Conservation (phyloP, 108 stramenopile genomes). For the Cylindrotheca fusiformis region DNA sequence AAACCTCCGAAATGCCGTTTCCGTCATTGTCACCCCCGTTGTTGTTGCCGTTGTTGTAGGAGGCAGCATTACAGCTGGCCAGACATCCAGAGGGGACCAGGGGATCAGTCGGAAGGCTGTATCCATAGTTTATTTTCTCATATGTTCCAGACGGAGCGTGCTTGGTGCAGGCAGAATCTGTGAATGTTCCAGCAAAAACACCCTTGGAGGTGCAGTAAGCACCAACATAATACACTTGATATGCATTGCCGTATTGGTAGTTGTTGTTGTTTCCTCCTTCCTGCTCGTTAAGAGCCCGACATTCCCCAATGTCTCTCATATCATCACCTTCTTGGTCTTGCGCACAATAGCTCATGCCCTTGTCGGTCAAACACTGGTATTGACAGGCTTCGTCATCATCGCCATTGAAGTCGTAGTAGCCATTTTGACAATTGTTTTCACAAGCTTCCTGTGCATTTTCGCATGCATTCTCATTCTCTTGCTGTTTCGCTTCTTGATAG, state of each 20-base stretch:
- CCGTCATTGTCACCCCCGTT: constrained; percentile 10
- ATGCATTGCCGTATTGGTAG: constrained; percentile 35
- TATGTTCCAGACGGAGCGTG: constrained; percentile 53
- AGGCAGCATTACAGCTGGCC: constrained; percentile 36
- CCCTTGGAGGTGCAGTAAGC: constrained; percentile 68
- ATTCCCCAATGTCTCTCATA: constrained; percentile 41
- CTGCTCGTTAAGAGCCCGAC: constrained; percentile 30
- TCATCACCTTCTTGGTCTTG: constrained; percentile 30
- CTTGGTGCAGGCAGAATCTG: constrained; percentile 65
- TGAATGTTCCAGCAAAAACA: constrained; percentile 63
- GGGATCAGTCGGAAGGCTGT: constrained; percentile 46
- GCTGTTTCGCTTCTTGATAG: constrained; percentile 36
- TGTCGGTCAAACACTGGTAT: constrained; percentile 21
- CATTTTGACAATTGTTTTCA: constrained; percentile 30
- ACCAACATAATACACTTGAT: constrained; percentile 63
- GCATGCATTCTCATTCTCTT: constrained; percentile 55
- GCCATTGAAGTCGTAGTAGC: constrained; percentile 17
- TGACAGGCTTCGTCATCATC: constrained; percentile 28
- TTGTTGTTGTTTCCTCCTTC: constrained; percentile 38
- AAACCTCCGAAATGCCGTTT: constrained; percentile 53
- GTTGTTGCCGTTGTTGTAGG: constrained; percentile 32
- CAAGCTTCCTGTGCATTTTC: constrained; percentile 45
- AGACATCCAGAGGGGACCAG: constrained; percentile 31
- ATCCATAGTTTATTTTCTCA: constrained; percentile 50
- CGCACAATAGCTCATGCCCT: constrained; percentile 50